A percentile compares a stretch with the other conserved stretches of the same genome.
These are phyloP conservation scores for Metschnikowia amazonensis DNA, from an alignment of 805 yeast genomes.

Conservation along the genomic window DNA sequence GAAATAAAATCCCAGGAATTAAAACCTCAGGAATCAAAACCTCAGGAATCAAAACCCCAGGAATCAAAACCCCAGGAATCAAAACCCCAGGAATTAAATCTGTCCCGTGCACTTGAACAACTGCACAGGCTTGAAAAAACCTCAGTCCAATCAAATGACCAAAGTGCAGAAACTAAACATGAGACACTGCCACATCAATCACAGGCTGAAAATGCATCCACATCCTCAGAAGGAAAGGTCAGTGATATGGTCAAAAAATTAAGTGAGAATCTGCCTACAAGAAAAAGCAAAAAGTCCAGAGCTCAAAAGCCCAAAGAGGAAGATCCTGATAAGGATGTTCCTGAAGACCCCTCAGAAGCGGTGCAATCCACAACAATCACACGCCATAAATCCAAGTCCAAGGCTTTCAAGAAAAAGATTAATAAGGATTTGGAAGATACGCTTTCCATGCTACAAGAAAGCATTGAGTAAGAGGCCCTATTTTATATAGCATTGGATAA, in stretches of 20 bases:
- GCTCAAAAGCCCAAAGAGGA: background rate
- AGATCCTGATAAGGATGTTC: background rate
- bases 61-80: too few relatives aligned
- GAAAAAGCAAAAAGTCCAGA: background rate
- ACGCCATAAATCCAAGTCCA: conserved; percentile 31
- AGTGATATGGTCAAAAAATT: background rate
- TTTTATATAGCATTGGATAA: too few relatives aligned
- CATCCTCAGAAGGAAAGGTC: background rate
- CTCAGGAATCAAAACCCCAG: too few relatives aligned
- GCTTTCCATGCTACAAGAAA: conserved; percentile 38
- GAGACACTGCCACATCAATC: too few relatives aligned
- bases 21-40: too few relatives aligned
- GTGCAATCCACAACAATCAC: conserved; percentile 20
- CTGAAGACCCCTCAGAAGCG: conserved; percentile 8
- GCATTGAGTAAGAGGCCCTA: conserved; percentile 23
- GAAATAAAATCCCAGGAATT: too few relatives aligned
- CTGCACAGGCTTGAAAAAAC: too few relatives aligned
- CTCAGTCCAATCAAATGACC: too few relatives aligned
- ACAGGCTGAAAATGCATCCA: too few relatives aligned
- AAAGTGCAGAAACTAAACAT: too few relatives aligned
- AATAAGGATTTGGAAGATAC: conserved; percentile 36
- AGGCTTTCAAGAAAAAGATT: conserved; percentile 32
- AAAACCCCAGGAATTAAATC: too few relatives aligned
- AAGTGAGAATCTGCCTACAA: background rate
- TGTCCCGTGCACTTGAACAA: too few relatives aligned